Percentiles rank a stretch among this genome's conserved stretches.
Conservation (phyloP, 805 yeast species). For the Candida gorgasii region DNA sequence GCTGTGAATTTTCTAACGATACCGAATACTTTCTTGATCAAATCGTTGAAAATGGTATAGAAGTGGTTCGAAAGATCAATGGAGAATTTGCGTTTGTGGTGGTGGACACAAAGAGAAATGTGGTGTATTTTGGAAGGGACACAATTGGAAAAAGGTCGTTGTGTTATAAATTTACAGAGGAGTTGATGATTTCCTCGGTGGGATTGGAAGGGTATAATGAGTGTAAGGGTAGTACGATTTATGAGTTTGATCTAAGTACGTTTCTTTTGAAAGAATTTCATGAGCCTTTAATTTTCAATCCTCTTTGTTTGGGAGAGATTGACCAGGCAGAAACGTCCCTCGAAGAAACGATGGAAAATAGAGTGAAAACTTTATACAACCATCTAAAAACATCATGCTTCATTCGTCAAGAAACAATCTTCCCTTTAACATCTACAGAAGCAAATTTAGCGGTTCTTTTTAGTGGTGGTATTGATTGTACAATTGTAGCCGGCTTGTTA, state of each 20-base stretch:
- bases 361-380: conserved; percentile 13
- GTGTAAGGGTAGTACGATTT: conserved; percentile 33
- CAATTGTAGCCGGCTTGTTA: conserved; percentile 64
- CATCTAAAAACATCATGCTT: conserved; percentile 35
- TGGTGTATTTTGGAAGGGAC: conserved; percentile 81
- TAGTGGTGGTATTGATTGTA: conserved; percentile 96
- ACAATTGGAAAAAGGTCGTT: conserved; percentile 78
- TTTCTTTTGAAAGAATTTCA: neutral
- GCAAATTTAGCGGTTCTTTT: conserved; percentile 54
- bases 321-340: neutral
- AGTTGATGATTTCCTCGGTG: conserved; percentile 45
- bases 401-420: conserved; percentile 58
- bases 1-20: conserved; percentile 58
- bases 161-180: conserved; percentile 28
- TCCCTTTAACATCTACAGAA: conserved; percentile 48
- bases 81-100: conserved; percentile 85
- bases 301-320: neutral
- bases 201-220: conserved; percentile 43
- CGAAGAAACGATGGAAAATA: neutral
- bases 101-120: conserved; percentile 39
- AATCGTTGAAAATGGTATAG: conserved; percentile 32
- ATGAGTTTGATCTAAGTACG: conserved; percentile 2
- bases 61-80: conserved; percentile 46
- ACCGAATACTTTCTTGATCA: conserved; percentile 35
- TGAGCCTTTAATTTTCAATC: neutral